A percentile compares a stretch with the other conserved stretches of the same genome.
These are phyloP conservation scores for Cystobasidium sp. DNA, from an alignment of 1,284 basidiomycete genomes.

Conservation along the genomic window DNA sequence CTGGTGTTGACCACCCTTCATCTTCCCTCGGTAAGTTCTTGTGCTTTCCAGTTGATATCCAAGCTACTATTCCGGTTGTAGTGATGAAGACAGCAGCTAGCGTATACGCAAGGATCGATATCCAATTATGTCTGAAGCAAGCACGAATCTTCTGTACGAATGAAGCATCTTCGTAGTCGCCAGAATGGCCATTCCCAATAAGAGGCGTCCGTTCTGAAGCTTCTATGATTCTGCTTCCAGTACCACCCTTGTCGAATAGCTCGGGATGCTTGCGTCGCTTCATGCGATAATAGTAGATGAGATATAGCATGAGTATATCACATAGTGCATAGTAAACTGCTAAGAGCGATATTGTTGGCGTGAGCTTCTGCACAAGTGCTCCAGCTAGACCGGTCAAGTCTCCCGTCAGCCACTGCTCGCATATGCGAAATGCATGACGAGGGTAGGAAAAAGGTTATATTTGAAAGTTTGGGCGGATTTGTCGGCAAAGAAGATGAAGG, in stretches of 20 bases:
- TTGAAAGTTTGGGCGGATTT: background rate
- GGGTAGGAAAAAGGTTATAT: background rate
- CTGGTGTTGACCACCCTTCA: slow-evolving; percentile 53
- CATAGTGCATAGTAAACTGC: slow-evolving; percentile 50
- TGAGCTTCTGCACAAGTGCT: slow-evolving; percentile 49
- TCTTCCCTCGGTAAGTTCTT: slow-evolving; percentile 14
- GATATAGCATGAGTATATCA: slow-evolving; percentile 52
- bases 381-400: slow-evolving; percentile 52
- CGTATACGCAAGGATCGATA: slow-evolving; percentile 44
- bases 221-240: slow-evolving; percentile 14
- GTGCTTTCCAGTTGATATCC: slow-evolving; percentile 39
- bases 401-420: slow-evolving; percentile 51
- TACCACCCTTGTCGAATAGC: slow-evolving; percentile 40
- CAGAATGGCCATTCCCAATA: background rate
- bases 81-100: slow-evolving; percentile 48
- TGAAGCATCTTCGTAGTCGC: slow-evolving; percentile 15
- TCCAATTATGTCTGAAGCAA: slow-evolving; percentile 14
- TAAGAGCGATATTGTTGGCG: slow-evolving; percentile 50
- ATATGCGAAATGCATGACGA: background rate
- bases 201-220: slow-evolving; percentile 19
- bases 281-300: slow-evolving; percentile 51
- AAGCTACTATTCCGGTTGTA: slow-evolving; percentile 47
- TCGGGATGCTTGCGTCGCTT: slow-evolving; percentile 49
- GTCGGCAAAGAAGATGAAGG: background rate
- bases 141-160: slow-evolving; percentile 21